Base-by-base conservation (phyloP, 1,139 yeast species). In the Hemisphaericaspora xylanilytica region DNA sequence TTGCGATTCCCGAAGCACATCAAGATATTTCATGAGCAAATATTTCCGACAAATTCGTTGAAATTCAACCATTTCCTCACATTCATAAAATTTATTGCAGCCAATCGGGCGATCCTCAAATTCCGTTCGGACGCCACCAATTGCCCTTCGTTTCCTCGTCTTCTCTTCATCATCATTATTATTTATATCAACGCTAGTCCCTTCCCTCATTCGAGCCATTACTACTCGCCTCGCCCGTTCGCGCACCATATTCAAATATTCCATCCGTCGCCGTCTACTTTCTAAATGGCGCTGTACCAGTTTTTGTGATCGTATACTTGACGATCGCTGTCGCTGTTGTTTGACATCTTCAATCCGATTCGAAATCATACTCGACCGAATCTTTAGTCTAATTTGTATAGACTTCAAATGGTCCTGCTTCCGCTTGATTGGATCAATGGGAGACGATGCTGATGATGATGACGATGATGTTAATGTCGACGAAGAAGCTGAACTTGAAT, bases 21-120 rank as follows among this genome's bases (percentile, higher is more conserved):
- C 21, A 12, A 46, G 31, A 25, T 41, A 36, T 21, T 31, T 38
- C n/a, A 31, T 13, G 18, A 47, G 44, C 10, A 51, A 28, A 22
- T 30, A 37, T n/a, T 9, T 5, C 6, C 36, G 26, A 20, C 36
- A 33, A 2, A 15, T 12, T 14, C 31, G 6, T 33, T 33, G 36
- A 20, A 33, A 13, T 9, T 27, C 12, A 20, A 27, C 13, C 12
- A 33, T 17, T 13, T 18, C n/a, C 15, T 18, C 18, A 10, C 10
- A 2, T 8, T 27, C 7, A 20, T 16, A 12, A 18, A 27, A 9
- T 13, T 18, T 7, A 10, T 18, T 12, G 11, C 15, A 2, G 9
- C 25, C 18, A 10, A n/a, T 13, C 13, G 8, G 12, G 7, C 13
- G 16, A 10, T 11, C 13, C 18, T 26, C 30, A 4, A 15, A 12